phyloP scores from a whole-genome alignment of 345 rosid species.

The Angophora floribunda region DNA sequence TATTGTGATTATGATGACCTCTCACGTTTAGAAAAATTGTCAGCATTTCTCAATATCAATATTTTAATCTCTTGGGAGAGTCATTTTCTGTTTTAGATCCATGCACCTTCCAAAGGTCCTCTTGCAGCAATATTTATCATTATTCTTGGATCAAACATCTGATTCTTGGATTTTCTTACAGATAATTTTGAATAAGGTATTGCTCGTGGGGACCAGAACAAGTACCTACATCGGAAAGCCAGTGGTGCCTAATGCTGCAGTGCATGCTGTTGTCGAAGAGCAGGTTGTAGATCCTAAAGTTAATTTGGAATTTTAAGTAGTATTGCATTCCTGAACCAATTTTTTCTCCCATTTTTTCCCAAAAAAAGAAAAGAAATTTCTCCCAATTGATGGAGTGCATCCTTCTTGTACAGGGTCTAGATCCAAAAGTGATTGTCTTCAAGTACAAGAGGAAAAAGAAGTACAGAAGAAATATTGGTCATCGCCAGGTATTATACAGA shows the following conservation, averaged over 20 bases:
- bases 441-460: slow-evolving; percentile 95
- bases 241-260: slow-evolving; percentile 84
- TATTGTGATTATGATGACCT: background rate
- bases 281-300: slow-evolving; percentile 31
- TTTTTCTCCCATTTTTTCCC: background rate
- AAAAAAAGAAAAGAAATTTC: background rate
- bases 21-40: background rate
- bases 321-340: background rate
- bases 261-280: slow-evolving; percentile 91
- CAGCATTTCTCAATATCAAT: background rate
- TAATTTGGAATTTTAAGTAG: background rate
- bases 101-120: background rate
- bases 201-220: slow-evolving; percentile 90
- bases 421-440: slow-evolving; percentile 78
- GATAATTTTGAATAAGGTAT: slow-evolving; percentile 81
- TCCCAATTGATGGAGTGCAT: background rate
- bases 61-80: background rate
- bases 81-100: background rate
- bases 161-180: slow-evolving; percentile 18
- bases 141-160: background rate
- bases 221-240: slow-evolving; percentile 86
- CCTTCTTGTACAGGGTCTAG: slow-evolving; percentile 48
- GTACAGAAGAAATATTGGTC: slow-evolving; percentile 94
- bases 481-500: slow-evolving; percentile 60
- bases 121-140: background rate